Base-by-base conservation (phyloP, 352 stramenopile genomes). In the Globisporangium paddicum region DNA sequence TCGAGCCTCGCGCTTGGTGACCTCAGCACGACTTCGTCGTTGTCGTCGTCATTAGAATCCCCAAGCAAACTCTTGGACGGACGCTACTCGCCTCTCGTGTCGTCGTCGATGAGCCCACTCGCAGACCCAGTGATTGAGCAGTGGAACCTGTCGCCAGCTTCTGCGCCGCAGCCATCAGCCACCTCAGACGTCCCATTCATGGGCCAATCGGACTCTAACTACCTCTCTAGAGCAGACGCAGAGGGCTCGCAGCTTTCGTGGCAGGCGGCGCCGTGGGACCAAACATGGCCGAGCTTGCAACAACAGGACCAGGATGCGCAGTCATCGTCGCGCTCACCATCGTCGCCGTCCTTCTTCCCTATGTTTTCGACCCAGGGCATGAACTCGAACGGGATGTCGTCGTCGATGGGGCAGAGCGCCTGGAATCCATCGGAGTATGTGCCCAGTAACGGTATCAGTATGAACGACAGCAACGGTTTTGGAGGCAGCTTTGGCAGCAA, bases 71-170 rank as follows among this genome's bases (percentile, higher is more conserved):
- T 80, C 13, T 35, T 89, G 45, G 63, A 79, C 62, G 60, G 71
- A 23, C 55, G 73, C 60, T 55, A 86, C 38, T 90, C 80, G 19
- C 80, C 82, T 21, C 62, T 90, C 14, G 70, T 79, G 10, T 74
- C 77, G 13, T 72, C 77, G n/a, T 63, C 64, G 21, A 68, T 84
- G 32, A 77, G 71, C 46, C 71, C 75, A 50, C 66, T 90, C 30
- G 67, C 69, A 42, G 80, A 90, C 35, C 78, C 77, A 8, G 75
- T 87, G 54, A 89, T 90, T 41, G 82, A 93, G 60, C 81, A 90
- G 46, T 93, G 82, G 82, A 90, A 87, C 40, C 41, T 93, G 25
- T 90, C 82, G 45, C 79, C 79, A 51, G 79, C 72, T 14, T 64
- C 67, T 23, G 64, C 73, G 11, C 73, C 80, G 5, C 78, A 82